Evolutionary conservation across 768 basidiomycete species (phyloP).

Genomic region (Amanita thiersii): DNA sequence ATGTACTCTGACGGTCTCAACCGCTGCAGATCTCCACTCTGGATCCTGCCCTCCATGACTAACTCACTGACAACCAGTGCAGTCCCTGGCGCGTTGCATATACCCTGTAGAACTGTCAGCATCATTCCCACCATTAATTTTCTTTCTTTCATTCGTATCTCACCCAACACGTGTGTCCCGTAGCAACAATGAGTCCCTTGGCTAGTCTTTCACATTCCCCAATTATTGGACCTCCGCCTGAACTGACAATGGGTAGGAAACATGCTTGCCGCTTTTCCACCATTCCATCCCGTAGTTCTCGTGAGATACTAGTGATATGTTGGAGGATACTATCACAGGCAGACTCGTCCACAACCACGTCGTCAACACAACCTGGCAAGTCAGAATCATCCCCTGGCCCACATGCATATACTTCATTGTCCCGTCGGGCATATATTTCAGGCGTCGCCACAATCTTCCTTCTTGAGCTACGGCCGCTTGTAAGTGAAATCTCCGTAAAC

Average conservation of each 20-base stretch:
- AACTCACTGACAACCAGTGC: conserved; percentile 66
- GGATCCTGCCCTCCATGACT: conserved; percentile 57
- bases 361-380: conserved; percentile 64
- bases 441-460: conserved; percentile 30
- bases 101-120: conserved; percentile 36
- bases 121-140: not conserved
- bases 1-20: conserved; percentile 34
- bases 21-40: conserved; percentile 43
- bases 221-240: conserved; percentile 61
- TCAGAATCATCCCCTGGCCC: conserved; percentile 68
- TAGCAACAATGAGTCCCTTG: conserved; percentile 61
- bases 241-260: conserved; percentile 59
- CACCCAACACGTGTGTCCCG: conserved; percentile 79
- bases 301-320: conserved; percentile 55
- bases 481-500: conserved; percentile 64
- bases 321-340: conserved; percentile 50
- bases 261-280: conserved; percentile 60
- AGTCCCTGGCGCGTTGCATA: conserved; percentile 81
- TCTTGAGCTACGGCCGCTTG: conserved; percentile 11
- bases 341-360: conserved; percentile 48
- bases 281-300: conserved; percentile 43
- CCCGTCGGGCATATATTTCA: conserved; percentile 68
- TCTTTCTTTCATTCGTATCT: conserved; percentile 11
- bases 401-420: conserved; percentile 68
- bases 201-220: conserved; percentile 50